Evolutionary conservation across 2,329 filamentous ascomycete genomes (phyloP).

Genomic region (Daldinia sp.): DNA sequence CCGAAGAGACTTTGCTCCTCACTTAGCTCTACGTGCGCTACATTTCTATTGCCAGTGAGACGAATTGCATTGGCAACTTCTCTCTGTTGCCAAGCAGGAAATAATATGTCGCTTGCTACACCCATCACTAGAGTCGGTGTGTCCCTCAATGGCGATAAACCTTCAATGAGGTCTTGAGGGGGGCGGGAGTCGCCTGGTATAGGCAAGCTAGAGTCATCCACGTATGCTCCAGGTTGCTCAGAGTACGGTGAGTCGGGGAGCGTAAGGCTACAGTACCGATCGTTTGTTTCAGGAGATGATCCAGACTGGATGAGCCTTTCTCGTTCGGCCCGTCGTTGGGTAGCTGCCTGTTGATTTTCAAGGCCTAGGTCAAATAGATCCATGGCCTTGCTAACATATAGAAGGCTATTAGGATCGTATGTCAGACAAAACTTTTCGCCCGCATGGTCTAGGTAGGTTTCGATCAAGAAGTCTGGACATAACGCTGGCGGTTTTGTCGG

Average conservation of each 20-base stretch:
- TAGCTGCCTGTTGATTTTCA: slow-evolving; percentile 71
- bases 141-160: slow-evolving; percentile 74
- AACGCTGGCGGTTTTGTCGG: slow-evolving; percentile 85
- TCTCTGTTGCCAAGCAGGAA: slow-evolving; percentile 97
- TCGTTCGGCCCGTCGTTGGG: slow-evolving; percentile 68
- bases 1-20: slow-evolving; percentile 95
- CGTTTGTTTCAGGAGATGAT: slow-evolving; percentile 45
- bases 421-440: slow-evolving; percentile 98
- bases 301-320: slow-evolving; percentile 64
- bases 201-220: slow-evolving; percentile 45
- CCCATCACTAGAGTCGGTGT: slow-evolving; percentile 90
- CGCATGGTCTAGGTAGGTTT: slow-evolving; percentile 97
- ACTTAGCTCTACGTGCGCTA: slow-evolving; percentile 89
- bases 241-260: slow-evolving; percentile 85
- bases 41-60: slow-evolving; percentile 77
- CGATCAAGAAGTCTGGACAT: slow-evolving; percentile 97
- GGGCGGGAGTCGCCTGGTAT: slow-evolving; percentile 58
- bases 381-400: slow-evolving; percentile 99
- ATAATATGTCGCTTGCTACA: slow-evolving; percentile 94
- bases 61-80: slow-evolving; percentile 88
- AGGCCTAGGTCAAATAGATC: slow-evolving; percentile 92
- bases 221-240: slow-evolving; percentile 69
- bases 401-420: slow-evolving; percentile 92
- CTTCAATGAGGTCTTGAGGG: slow-evolving; percentile 80
- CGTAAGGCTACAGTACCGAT: slow-evolving; percentile 77